Evolutionary conservation across 2,329 filamentous ascomycete species (phyloP).

Genomic region (Microdochium bolleyi): DNA sequence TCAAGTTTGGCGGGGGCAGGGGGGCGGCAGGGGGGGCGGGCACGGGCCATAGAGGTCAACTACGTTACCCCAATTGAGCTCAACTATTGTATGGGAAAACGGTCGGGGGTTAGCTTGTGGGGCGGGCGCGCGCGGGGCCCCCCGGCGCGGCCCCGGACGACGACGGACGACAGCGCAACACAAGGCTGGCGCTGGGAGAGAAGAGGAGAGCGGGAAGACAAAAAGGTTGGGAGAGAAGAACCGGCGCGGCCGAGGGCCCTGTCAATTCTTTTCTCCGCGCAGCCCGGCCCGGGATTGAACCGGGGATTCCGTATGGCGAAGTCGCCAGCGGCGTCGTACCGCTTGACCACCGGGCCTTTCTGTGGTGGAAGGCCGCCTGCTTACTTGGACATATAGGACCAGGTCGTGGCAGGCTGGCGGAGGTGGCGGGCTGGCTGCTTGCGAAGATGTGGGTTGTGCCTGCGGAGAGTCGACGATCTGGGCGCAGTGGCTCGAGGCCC

Average conservation of each 20-base stretch:
- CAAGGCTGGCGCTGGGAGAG: too few relatives aligned
- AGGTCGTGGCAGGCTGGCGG: not conserved
- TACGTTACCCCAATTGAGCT: not conserved
- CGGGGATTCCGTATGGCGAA: not conserved
- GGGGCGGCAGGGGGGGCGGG: not conserved
- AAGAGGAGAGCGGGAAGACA: too few relatives aligned
- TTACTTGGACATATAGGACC: not conserved
- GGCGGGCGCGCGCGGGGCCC: too few relatives aligned
- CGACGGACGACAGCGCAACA: too few relatives aligned
- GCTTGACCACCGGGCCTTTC: not conserved
- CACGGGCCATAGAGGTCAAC: not conserved
- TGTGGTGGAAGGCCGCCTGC: not conserved
- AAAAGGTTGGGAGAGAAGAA: too few relatives aligned
- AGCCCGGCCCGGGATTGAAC: not conserved
- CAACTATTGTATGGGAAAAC: not conserved
- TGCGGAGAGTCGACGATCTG: too few relatives aligned
- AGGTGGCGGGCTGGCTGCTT: not conserved
- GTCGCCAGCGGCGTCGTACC: not conserved
- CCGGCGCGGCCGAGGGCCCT: too few relatives aligned
- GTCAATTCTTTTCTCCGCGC: not conserved
- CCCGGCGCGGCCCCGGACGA: too few relatives aligned
- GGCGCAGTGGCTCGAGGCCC: too few relatives aligned
- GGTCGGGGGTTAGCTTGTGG: not conserved
- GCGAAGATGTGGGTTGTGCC: too few relatives aligned
- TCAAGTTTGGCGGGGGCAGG: not conserved